These are phyloP conservation scores for Juncus inflexus DNA, from an alignment of 176 grass and related monocot species.

Conservation along the genomic window DNA sequence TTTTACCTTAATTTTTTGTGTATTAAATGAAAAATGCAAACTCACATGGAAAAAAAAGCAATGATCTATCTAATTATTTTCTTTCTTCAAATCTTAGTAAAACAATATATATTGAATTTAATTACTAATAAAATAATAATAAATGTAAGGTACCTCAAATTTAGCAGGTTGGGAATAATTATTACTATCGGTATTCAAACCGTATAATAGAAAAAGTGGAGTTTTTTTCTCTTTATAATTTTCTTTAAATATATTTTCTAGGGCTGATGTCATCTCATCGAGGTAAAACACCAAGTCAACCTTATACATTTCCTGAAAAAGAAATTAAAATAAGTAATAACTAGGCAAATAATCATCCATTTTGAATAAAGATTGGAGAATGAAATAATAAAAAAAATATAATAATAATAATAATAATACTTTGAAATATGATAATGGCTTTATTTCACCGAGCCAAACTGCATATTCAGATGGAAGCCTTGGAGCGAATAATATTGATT, in stretches of 20 bases:
- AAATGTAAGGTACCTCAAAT: constrained; percentile 53
- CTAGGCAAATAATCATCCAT: constrained; percentile 1
- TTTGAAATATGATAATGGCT: constrained; percentile 54
- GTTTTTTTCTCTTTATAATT: constrained; percentile 39
- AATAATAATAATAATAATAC: constrained; percentile 18
- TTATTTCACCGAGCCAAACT: constrained; percentile 98
- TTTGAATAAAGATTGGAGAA: constrained; percentile 5
- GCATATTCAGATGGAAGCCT: constrained; percentile 86
- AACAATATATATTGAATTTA: no score
- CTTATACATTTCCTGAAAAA: constrained; percentile 64
- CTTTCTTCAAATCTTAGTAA: no score
- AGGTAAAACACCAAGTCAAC: constrained; percentile 77
- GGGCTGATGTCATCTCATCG: constrained; percentile 66
- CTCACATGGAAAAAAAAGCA: not conserved
- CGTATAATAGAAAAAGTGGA: constrained; percentile 75
- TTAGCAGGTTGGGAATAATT: constrained; percentile 90
- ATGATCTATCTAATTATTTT: no score
- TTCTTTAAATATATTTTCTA: constrained; percentile 41
- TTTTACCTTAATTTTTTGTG: constrained; percentile 11
- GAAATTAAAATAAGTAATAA: constrained; percentile 14
- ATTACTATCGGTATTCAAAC: constrained; percentile 73
- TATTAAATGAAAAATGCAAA: constrained; percentile 6
- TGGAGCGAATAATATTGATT: constrained; percentile 80
- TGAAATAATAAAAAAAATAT: not conserved
- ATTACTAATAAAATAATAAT: no score